Percentiles rank a stretch among this genome's conserved stretches.
phyloP scores from a whole-genome alignment of 345 rosid genomes.

The Camelina neglecta region DNA sequence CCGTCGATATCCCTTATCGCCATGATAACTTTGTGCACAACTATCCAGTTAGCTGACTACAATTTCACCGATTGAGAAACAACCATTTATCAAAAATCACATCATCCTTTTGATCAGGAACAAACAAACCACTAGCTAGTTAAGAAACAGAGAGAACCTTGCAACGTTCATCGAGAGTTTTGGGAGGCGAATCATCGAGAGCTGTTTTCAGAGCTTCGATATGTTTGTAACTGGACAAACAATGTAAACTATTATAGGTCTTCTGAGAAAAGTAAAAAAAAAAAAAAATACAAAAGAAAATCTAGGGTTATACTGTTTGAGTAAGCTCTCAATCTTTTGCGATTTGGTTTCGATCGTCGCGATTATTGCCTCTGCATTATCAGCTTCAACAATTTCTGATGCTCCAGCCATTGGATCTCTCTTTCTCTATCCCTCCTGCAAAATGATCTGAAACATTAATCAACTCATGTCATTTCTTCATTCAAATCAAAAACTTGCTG shows the following conservation, averaged over 20 bases:
- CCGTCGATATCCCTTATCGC: slow-evolving; percentile 85
- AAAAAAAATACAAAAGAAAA: background rate
- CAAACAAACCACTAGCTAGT: background rate
- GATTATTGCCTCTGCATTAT: slow-evolving; percentile 85
- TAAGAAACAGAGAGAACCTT: slow-evolving; percentile 56
- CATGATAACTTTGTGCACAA: slow-evolving; percentile 83
- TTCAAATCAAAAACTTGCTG: background rate
- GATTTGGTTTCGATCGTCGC: slow-evolving; percentile 87
- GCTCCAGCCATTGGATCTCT: slow-evolving; percentile 47
- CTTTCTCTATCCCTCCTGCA: background rate
- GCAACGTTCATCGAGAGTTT: slow-evolving; percentile 84
- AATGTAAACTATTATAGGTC: background rate
- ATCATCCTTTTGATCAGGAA: background rate
- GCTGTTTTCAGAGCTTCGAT: slow-evolving; percentile 90
- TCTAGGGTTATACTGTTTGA: slow-evolving; percentile 60
- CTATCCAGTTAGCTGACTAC: slow-evolving; percentile 91
- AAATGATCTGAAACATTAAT: slow-evolving; percentile 14
- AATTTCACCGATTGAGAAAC: background rate
- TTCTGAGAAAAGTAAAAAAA: slow-evolving; percentile 19
- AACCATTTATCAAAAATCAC: background rate
- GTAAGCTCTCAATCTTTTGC: slow-evolving; percentile 84
- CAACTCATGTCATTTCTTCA: background rate
- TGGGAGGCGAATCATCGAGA: slow-evolving; percentile 85
- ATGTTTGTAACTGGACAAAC: slow-evolving; percentile 45
- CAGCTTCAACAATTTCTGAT: slow-evolving; percentile 66